Conservation (phyloP, 768 basidiomycete species). For the Grammothele lineata region DNA sequence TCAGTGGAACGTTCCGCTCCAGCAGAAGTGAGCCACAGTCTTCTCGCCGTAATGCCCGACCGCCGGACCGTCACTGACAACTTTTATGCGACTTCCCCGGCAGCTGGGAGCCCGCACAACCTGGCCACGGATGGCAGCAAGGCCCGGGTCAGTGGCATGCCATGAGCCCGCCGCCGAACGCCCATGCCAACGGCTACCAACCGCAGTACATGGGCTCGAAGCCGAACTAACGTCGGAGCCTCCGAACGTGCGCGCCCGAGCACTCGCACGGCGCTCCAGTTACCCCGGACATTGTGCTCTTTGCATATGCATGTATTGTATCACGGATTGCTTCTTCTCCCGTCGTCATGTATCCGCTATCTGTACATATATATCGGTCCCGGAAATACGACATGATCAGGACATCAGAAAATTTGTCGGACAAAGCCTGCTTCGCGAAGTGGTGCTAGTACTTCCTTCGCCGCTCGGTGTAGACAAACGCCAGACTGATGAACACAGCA, state of each 20-base stretch:
- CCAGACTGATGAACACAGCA: constrained; percentile 20
- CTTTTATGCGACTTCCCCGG: not conserved
- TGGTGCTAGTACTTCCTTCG: constrained; percentile 10
- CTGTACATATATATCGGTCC: no score
- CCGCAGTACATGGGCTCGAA: constrained; percentile 30
- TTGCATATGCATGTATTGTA: not conserved
- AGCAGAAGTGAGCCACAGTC: constrained; percentile 40
- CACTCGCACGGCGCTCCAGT: no score
- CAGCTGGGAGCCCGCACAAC: constrained; percentile 33
- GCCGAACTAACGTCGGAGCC: constrained; percentile 3
- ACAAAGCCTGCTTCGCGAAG: no score
- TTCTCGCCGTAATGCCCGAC: constrained; percentile 3
- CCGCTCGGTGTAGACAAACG: constrained; percentile 5
- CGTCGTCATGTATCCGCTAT: not conserved
- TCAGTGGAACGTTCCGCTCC: constrained; percentile 53
- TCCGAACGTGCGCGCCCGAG: no score
- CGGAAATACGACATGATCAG: not conserved
- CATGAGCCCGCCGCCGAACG: constrained; percentile 14
- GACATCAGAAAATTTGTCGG: no score
- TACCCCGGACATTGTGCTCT: not conserved
- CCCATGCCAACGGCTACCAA: constrained; percentile 24
- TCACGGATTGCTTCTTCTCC: constrained; percentile 4
- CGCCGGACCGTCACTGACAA: not conserved
- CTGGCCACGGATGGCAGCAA: constrained; percentile 16
- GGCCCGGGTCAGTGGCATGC: constrained; percentile 9